Percentiles rank a stretch among this genome's conserved stretches.
phyloP scores from a whole-genome alignment of 768 basidiomycete species.

The Antrodiella citrinella region DNA sequence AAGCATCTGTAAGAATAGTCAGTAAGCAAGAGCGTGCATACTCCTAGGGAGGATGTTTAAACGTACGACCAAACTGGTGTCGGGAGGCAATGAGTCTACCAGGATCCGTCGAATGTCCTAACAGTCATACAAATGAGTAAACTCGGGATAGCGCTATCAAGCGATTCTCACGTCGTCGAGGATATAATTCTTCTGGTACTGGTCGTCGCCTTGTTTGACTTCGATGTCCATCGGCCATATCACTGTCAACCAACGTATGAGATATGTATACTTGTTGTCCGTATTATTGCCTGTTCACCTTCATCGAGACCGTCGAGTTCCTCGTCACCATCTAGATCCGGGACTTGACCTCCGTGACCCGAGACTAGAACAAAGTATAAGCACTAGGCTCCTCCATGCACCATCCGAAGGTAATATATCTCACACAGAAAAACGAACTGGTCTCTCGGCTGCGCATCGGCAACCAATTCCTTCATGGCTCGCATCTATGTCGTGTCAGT shows the following conservation, averaged over 20 bases:
- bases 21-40: too few species aligned
- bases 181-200: slow-evolving; percentile 14
- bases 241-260: slow-evolving; percentile 7
- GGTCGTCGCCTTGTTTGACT: background rate
- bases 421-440: slow-evolving; percentile 8
- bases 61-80: slow-evolving; percentile 16
- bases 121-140: background rate
- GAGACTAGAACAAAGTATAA: too few species aligned
- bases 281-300: too few species aligned
- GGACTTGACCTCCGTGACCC: slow-evolving; percentile 41
- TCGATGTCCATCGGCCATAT: slow-evolving; percentile 17
- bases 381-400: too few species aligned
- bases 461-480: slow-evolving; percentile 4
- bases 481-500: background rate
- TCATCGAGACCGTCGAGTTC: slow-evolving; percentile 43
- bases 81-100: slow-evolving; percentile 16
- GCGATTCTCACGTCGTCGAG: slow-evolving; percentile 18
- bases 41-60: background rate
- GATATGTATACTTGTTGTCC: too few species aligned
- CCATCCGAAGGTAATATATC: too few species aligned
- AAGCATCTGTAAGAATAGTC: slow-evolving; percentile 13
- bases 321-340: slow-evolving; percentile 35
- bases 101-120: slow-evolving; percentile 18
- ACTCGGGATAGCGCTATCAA: background rate
- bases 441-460: slow-evolving; percentile 5